Evolutionary conservation across 129 eudicot genomes (phyloP), one percentile per base, ranked within the genome.

Genomic region (Dittrichia graveolens): DNA sequence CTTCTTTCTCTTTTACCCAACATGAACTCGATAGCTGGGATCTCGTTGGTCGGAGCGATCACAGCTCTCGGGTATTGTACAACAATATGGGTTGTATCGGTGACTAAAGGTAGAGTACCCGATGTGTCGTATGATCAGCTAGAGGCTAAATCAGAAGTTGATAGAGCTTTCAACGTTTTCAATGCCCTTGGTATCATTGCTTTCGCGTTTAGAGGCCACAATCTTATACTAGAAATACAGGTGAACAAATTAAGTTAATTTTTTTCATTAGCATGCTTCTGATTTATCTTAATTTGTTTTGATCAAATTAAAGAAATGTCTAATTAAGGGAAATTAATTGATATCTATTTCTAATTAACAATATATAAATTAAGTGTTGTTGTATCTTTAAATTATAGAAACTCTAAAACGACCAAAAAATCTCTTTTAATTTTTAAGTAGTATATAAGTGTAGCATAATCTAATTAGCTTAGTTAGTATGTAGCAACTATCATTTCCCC

Each of bases 191-290:
- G 92, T 48, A 84, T 88, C 44, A 65, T 91, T 70, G 82, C 90
- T 71, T 85, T 91, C 43, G 90, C 92, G 50, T 91, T 91, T 69
- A 83, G 92, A 82, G 97, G 97, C 14, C 97, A 91, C 63, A 91
- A 91, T 69, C 92, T 91, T 78, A 82, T 83, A 37, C 95, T 91
- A 44, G 97, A 91, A 75, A 91, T 91, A 57, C 95, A 91, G 97
- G 95, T 91, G 60, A 35, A 35, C 31, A 24, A 24, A 24, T 24
- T 24, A 24, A 24, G 31, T 24, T 56, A 15, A 47, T 37, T 11
- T 44, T 41, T n/a, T 73, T 31, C 10, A 58, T 3, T 46, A 63
- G 49, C 4, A 62, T 7, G 8, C 5, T 34, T 13, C 4, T 31
- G 24, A 19, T 47, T 7, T 5, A 44, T 18, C 8, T 7, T 7